A percentile compares a stretch with the other conserved stretches of the same genome.
These are phyloP conservation scores for Phytophthora pini DNA, from an alignment of 352 stramenopile genomes.

Conservation along the genomic window DNA sequence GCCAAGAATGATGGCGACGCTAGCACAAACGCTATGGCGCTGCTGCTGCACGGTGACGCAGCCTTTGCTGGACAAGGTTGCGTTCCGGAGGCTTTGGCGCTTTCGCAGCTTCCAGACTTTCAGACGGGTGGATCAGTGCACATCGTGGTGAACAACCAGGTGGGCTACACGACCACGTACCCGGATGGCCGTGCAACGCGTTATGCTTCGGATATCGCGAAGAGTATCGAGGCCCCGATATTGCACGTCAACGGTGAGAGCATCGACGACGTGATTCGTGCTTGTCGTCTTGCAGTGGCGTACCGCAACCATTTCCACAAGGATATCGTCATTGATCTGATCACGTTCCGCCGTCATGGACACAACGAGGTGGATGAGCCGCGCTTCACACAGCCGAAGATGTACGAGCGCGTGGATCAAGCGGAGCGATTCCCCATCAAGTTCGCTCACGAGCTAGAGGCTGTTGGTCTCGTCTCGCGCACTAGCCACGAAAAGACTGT, in stretches of 20 bases:
- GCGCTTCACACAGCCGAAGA: conserved; percentile 88
- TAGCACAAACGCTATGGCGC: conserved; percentile 66
- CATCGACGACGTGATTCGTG: conserved; percentile 77
- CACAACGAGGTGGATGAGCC: conserved; percentile 93
- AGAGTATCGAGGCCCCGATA: conserved; percentile 81
- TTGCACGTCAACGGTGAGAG: conserved; percentile 92
- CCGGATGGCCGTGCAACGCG: conserved; percentile 79
- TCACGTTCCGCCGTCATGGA: conserved; percentile 85
- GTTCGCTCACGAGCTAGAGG: conserved; percentile 73
- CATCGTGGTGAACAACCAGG: conserved; percentile 91
- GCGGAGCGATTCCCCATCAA: conserved; percentile 72
- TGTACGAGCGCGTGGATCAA: conserved; percentile 82
- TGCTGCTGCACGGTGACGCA: conserved; percentile 89
- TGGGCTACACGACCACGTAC: conserved; percentile 91
- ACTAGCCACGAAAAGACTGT: conserved; percentile 66
- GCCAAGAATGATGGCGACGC: conserved; percentile 71
- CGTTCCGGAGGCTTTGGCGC: conserved; percentile 75
- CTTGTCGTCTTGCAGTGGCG: conserved; percentile 71
- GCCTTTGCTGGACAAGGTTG: conserved; percentile 89
- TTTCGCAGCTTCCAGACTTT: conserved; percentile 85
- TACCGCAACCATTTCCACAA: conserved; percentile 89
- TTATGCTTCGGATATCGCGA: conserved; percentile 88
- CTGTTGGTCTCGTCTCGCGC: conserved; percentile 57
- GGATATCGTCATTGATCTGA: conserved; percentile 88
- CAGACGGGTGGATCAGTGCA: conserved; percentile 81